phyloP scores from a whole-genome alignment of 805 yeast species.

The Yarrowia sp. region DNA sequence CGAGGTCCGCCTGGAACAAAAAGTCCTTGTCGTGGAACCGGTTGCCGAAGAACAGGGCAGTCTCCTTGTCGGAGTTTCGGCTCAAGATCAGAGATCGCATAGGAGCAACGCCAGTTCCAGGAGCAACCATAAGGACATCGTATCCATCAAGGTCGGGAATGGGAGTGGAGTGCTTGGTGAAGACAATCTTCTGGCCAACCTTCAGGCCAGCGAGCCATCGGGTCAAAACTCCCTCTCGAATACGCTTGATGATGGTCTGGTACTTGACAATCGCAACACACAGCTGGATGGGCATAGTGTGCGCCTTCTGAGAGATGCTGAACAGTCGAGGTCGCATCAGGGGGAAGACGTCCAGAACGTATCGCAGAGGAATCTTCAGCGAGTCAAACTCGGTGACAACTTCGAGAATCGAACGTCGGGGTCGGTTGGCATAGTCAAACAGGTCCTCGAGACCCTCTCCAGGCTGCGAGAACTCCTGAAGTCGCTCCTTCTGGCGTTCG shows the following conservation, averaged over 20 bases:
- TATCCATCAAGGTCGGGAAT: conserved; percentile 41
- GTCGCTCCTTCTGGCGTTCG: conserved; percentile 69
- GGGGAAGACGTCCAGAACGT: conserved; percentile 76
- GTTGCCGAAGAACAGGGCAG: conserved; percentile 72
- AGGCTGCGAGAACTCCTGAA: conserved; percentile 66
- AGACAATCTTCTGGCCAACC: conserved; percentile 51
- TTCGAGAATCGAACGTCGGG: conserved; percentile 83
- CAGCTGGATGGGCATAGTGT: conserved; percentile 46
- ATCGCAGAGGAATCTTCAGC: conserved; percentile 69
- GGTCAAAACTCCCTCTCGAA: conserved; percentile 80
- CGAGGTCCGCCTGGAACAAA: conserved; percentile 46
- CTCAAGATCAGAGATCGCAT: conserved; percentile 65
- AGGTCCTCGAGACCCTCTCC: conserved; percentile 76
- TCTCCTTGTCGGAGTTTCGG: conserved; percentile 33
- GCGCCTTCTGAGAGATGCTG: conserved; percentile 66
- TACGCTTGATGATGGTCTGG: conserved; percentile 70
- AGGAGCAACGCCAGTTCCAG: conserved; percentile 98
- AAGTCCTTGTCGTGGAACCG: conserved; percentile 65
- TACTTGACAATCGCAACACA: conserved; percentile 85
- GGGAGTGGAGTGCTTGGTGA: conserved; percentile 45
- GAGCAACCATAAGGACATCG: conserved; percentile 62
- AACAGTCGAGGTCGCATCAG: conserved; percentile 74
- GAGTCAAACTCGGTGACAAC: conserved; percentile 78
- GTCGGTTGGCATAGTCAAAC: conserved; percentile 89
- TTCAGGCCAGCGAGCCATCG: conserved; percentile 60